Base-by-base conservation (phyloP, 2,329 filamentous ascomycete genomes). In the Fusarium ambrosium region DNA sequence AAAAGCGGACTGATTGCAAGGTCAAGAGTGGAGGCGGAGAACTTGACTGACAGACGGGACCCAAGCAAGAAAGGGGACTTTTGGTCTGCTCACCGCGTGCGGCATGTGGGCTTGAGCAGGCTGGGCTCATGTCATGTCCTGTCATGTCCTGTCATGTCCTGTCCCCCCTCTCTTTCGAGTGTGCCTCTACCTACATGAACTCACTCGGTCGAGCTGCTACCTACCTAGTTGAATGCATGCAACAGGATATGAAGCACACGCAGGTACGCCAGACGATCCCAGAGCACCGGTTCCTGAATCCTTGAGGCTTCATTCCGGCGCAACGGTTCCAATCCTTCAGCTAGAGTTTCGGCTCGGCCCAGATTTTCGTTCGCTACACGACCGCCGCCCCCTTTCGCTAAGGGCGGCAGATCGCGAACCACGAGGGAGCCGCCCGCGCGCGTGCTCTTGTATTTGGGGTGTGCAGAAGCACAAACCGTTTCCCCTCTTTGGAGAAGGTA, bases 1-100 rank as follows among this genome's bases (percentile, higher is more conserved):
- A 59, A 72, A 72, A 61, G 68, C 62, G 68, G 71, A 65, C 69
- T 74, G 51, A 32, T 48, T 48, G 60, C 53, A 41, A 37, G 51
- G 51, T 27, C 37, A 60, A 72, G 63, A 61, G 72, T 61, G 72
- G 69, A 72, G 69, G 69, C 72, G 58, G 72, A 53, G 60, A 62
- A 18, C 22, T 37, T 48, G 53, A 41, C 20, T 59, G 43, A 53
- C 48, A 53, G 48, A 32, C 34, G 18, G 60, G 65, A 45, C 65
- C 60, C 24, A 27, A 56, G 29, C 20, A 27, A 56, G 29, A 70
- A 56, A 43, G 68, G 61, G 39, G 43, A 59, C 41, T 67, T 7
- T 55, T 55, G 48, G 48, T 18, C 48, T 55, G 48, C 27, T 55
- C 48, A 55, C 48, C 48, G 48, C 27, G 48, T 20, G 8, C 48